These are phyloP conservation scores for Shiraia sp. DNA, from an alignment of 2,329 filamentous ascomycete genomes.

Conservation along the genomic window DNA sequence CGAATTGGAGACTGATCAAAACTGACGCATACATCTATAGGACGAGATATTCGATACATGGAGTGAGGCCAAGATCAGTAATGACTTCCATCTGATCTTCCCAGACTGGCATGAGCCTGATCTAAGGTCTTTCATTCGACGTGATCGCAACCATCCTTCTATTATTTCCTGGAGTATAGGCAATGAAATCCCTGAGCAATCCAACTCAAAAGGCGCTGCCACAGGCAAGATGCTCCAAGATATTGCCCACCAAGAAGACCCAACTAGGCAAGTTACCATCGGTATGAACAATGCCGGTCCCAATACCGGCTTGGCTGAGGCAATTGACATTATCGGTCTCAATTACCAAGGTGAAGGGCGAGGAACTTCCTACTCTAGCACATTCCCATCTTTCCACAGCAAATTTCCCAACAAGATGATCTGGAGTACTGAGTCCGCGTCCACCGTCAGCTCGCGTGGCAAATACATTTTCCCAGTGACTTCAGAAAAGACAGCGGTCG, in stretches of 20 bases:
- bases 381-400: conserved; percentile 51
- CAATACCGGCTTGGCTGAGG: conserved; percentile 43
- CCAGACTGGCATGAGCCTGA: conserved; percentile 59
- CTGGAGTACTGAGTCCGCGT: conserved; percentile 37
- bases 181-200: conserved; percentile 59
- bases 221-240: conserved; percentile 45
- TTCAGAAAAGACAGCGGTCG: conserved; percentile 41
- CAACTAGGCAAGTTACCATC: conserved; percentile 51
- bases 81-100: conserved; percentile 59
- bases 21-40: too few relatives aligned
- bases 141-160: conserved; percentile 60
- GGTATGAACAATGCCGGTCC: conserved; percentile 55
- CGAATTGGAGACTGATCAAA: too few relatives aligned
- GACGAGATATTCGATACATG: conserved; percentile 61
- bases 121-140: conserved; percentile 55
- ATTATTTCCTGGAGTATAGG: conserved; percentile 58
- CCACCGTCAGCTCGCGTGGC: conserved; percentile 55
- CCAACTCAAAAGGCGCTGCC: conserved; percentile 34
- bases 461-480: conserved; percentile 59
- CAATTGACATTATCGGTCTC: conserved; percentile 55
- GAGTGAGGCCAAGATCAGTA: conserved; percentile 50
- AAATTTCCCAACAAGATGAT: conserved; percentile 54
- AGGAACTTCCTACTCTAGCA: conserved; percentile 44
- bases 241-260: conserved; percentile 54
- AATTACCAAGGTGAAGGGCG: conserved; percentile 61